A percentile compares a stretch with the other conserved stretches of the same genome.
phyloP scores from a whole-genome alignment of 2,329 filamentous ascomycete genomes.

The Aspergillus floridensis region DNA sequence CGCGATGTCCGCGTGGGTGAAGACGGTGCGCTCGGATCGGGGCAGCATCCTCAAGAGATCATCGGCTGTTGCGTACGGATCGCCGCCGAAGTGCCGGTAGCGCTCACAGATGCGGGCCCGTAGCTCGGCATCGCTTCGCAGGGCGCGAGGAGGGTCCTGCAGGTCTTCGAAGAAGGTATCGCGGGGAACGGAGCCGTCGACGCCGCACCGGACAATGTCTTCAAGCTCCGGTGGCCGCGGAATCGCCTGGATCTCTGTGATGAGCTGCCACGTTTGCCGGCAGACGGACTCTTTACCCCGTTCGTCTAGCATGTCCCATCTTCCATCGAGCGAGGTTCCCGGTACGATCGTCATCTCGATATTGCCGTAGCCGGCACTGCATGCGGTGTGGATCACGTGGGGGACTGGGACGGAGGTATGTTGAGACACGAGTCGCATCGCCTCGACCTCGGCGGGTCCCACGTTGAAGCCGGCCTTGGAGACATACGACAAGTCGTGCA shows the following conservation, averaged over 20 bases:
- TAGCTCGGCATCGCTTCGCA: slow-evolving; percentile 21
- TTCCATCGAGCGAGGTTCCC: slow-evolving; percentile 15
- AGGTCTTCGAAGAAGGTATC: slow-evolving; percentile 25
- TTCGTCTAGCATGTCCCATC: slow-evolving; percentile 19
- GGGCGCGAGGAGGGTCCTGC: slow-evolving; percentile 17
- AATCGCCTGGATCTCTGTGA: slow-evolving; percentile 21
- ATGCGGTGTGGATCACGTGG: slow-evolving; percentile 15
- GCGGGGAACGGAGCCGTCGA: slow-evolving; percentile 22
- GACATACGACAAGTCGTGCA: slow-evolving; percentile 17
- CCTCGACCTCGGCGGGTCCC: slow-evolving; percentile 18
- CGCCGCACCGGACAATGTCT: slow-evolving; percentile 22
- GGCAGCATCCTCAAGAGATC: slow-evolving; percentile 25
- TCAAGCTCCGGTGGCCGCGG: slow-evolving; percentile 15
- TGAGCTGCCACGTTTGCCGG: slow-evolving; percentile 19
- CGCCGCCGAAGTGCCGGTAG: slow-evolving; percentile 24
- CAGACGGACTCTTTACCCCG: slow-evolving; percentile 23
- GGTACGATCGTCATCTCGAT: slow-evolving; percentile 17
- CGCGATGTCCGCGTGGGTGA: slow-evolving; percentile 36
- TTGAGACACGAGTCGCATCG: slow-evolving; percentile 21
- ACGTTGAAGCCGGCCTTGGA: slow-evolving; percentile 19
- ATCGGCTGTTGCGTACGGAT: slow-evolving; percentile 14
- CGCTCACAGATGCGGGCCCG: slow-evolving; percentile 25
- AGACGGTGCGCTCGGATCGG: slow-evolving; percentile 23
- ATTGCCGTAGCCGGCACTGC: neutral
- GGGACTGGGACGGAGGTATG: slow-evolving; percentile 21